phyloP scores from a whole-genome alignment of 2,329 filamentous ascomycete genomes.

The Fusarium clavum region DNA sequence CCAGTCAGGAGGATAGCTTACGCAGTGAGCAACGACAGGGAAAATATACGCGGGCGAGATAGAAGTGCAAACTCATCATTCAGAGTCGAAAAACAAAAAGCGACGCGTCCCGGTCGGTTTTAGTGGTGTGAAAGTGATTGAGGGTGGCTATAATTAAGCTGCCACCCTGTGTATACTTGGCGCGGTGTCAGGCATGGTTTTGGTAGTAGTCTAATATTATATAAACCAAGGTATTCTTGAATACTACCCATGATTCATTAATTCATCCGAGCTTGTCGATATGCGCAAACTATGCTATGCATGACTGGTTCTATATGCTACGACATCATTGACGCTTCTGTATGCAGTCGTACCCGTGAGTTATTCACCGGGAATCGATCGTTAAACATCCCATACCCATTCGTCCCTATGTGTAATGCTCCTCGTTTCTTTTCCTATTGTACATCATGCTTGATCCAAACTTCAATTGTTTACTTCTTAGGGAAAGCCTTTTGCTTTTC shows the following conservation, averaged over 20 bases:
- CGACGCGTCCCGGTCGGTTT: background rate
- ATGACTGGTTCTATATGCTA: background rate
- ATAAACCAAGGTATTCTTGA: slow-evolving; percentile 12
- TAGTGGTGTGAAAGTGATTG: slow-evolving; percentile 8
- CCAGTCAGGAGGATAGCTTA: slow-evolving; percentile 86
- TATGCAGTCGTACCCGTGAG: slow-evolving; percentile 1
- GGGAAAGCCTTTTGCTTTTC: slow-evolving; percentile 70
- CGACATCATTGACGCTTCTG: background rate
- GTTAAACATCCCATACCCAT: background rate
- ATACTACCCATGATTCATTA: slow-evolving; percentile 18
- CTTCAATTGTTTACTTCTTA: slow-evolving; percentile 47
- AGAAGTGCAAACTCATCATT: slow-evolving; percentile 28
- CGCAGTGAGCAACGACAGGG: slow-evolving; percentile 78
- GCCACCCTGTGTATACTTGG: slow-evolving; percentile 1
- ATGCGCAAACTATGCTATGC: background rate
- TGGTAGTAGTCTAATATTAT: slow-evolving; percentile 12
- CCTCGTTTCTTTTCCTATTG: slow-evolving; percentile 3
- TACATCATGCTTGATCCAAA: background rate
- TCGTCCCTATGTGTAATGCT: background rate
- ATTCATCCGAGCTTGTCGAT: background rate
- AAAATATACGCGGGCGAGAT: slow-evolving; percentile 67
- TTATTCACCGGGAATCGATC: background rate
- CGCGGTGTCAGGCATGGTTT: background rate
- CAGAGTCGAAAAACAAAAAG: slow-evolving; percentile 6
- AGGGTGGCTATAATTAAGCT: slow-evolving; percentile 2